Base-by-base conservation (phyloP, 2,329 filamentous ascomycete species). In the Erysiphe neolycopersici region DNA sequence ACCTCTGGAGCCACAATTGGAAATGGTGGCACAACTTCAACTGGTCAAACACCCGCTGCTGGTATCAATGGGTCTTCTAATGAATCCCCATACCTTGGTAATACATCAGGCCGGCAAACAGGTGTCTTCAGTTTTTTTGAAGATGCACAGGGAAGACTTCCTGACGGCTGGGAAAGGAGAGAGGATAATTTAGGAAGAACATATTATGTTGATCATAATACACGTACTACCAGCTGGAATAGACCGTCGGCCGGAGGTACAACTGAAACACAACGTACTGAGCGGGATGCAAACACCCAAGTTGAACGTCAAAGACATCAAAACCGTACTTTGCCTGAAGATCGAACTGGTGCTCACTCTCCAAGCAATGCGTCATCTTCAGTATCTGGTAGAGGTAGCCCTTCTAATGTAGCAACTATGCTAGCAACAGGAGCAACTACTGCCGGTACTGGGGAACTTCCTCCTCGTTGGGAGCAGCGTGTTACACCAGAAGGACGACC, bases 171-270 rank as follows among this genome's bases (percentile, higher is more conserved):
- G 87, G 89, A 98, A 62, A 76, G 89, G 45, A 74, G 89, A 45
- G 87, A 95, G 60, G 89, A 98, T 58, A 89, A 94, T 52, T 62
- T 95, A 38, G 87, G 89, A 43, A 73, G 89, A 54, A 95, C 87
- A 18, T 98, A 98, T 58, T 98, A 95, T 58, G 89, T 98, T 43
- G 89, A 98, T 56, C 89, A 95, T 59, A 95, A 95, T 59, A 93
- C 85, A 6, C 71, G 89, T 53, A 87, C 89, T 44, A 98, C 89
- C 0, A 95, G 87, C 52, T 98, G 89, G 89, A 87, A 81, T 52
- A 69, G 89, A 47, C 89, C 89, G 8, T 79, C 82, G n/a, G 68
- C 70, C 35, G 76, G 76, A 47, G 79, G 77, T 54, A 85, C 77
- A 47, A 75, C 79, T 39, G 74, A 73, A 41, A 77, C 85, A 48